Evolutionary conservation across 2,329 filamentous ascomycete species (phyloP).

Genomic region (Cercospora citrullina): DNA sequence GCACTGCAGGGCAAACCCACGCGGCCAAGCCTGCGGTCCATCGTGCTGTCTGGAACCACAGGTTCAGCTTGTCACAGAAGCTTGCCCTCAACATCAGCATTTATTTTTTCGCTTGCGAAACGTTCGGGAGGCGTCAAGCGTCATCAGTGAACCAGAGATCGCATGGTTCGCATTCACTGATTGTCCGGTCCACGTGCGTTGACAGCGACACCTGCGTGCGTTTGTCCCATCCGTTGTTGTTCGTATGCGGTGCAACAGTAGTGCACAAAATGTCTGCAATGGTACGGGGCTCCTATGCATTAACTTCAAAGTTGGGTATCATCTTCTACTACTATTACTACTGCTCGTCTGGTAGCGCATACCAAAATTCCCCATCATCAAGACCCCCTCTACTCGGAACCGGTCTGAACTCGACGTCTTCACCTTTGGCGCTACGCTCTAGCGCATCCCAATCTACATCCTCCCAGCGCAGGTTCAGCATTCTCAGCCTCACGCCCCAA

Average conservation of each 20-base stretch:
- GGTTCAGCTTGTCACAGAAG: background rate
- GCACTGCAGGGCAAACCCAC: background rate
- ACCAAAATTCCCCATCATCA: conserved; percentile 85
- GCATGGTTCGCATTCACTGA: background rate
- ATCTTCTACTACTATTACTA: background rate
- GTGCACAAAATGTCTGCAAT: background rate
- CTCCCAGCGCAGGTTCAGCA: conserved; percentile 89
- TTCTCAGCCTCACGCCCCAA: conserved; percentile 87
- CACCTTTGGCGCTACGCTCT: conserved; percentile 41
- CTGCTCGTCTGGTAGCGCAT: conserved; percentile 56
- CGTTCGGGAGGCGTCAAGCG: background rate
- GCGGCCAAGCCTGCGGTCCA: background rate
- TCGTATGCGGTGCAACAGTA: background rate
- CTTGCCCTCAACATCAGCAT: background rate
- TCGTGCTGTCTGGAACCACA: background rate
- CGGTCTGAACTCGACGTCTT: conserved; percentile 31
- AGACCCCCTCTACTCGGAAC: conserved; percentile 81
- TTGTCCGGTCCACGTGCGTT: background rate
- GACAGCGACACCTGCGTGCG: background rate
- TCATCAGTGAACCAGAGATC: background rate
- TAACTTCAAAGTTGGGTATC: background rate
- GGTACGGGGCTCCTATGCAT: background rate
- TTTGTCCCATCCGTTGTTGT: background rate
- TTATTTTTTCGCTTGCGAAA: background rate
- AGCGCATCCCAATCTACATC: conserved; percentile 57